A percentile compares a stretch with the other conserved stretches of the same genome.
phyloP scores from a whole-genome alignment of 2,329 filamentous ascomycete genomes.

The Trichoderma sp. region DNA sequence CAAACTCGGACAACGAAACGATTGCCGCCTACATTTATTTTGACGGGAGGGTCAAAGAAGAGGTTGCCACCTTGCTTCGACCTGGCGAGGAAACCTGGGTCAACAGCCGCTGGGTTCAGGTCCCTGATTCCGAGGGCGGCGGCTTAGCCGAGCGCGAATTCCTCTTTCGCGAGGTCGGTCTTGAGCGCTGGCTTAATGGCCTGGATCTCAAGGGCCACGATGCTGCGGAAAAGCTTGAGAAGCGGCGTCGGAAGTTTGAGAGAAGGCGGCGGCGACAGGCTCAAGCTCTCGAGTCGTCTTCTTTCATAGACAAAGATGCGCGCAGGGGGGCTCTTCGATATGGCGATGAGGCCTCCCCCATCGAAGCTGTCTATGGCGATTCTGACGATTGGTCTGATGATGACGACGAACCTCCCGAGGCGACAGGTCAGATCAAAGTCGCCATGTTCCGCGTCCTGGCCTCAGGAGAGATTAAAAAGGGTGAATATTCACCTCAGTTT shows the following conservation, averaged over 20 bases:
- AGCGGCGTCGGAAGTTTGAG: conserved; percentile 76
- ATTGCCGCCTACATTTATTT: conserved; percentile 99
- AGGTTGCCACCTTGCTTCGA: conserved; percentile 88
- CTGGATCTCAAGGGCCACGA: conserved; percentile 93
- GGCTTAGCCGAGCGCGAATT: conserved; percentile 96
- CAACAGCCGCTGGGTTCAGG: conserved; percentile 95
- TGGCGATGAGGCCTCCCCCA: conserved; percentile 70
- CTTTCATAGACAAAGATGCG: conserved; percentile 35
- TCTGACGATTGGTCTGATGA: conserved; percentile 74
- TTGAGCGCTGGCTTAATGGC: conserved; percentile 95
- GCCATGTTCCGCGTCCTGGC: conserved; percentile 93
- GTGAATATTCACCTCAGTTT: conserved; percentile 96
- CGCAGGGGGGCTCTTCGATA: conserved; percentile 68
- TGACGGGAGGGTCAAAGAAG: conserved; percentile 90
- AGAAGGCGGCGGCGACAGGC: conserved; percentile 64
- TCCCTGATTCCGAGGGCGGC: conserved; percentile 85
- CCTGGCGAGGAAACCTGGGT: conserved; percentile 98
- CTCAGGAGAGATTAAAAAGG: conserved; percentile 94
- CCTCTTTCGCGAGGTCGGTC: conserved; percentile 90
- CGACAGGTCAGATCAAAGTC: conserved; percentile 96
- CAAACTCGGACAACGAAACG: conserved; percentile 90
- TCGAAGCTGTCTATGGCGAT: conserved; percentile 65
- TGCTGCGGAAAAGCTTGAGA: conserved; percentile 84
- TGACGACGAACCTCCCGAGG: conserved; percentile 87
- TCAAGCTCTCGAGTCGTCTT: conserved; percentile 37